Base-by-base conservation (phyloP, 257 asterid genomes). In the Nicotiana tomentosiformis region DNA sequence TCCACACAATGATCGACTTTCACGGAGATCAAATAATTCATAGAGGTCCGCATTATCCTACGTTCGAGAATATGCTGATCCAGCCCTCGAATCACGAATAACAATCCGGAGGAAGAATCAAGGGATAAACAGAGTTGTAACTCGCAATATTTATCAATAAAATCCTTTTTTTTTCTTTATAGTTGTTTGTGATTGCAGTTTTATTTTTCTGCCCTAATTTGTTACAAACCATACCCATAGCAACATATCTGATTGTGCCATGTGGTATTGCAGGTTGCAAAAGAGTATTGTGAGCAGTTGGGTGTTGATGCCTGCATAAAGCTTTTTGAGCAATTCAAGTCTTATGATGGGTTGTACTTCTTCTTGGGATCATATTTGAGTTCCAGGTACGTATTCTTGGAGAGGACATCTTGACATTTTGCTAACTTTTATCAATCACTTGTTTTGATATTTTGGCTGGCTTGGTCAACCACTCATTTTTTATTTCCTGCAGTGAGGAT, bases 291-390 rank as follows among this genome's bases (percentile, higher is more conserved):
- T 88, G 99, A 96, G 87, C 99, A 96, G 82, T 68, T 96, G 91
- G 98, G 99, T 56, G 97, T 96, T 87, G 97, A 92, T 43, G 93
- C 94, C 65, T 96, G 99, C 85, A 93, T 96, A 76, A 95, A 91
- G 88, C 89, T 96, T 49, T 96, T 96, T 88, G 99, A 96, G 89
- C 98, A 96, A 91, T 96, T 96, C 87, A 96, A 96, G 91, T 96
- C 98, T 3, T 96, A 95, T 68, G 99, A 96, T 87, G 99, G 99
- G 66, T 83, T 96, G 76, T 96, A 95, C 88, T 96, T 96, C 93
- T 96, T 96, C 90, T 88, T 96, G 88, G 99, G 99, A 60, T 96
- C 99, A 17, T 96, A 96, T 87, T 89, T 96, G 92, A 96, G 99
- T 91, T 95, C 99, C 83, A 96, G 98, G 99, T 96, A 67, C 10